A percentile compares a stretch with the other conserved stretches of the same genome.
phyloP scores from a whole-genome alignment of 257 asterid genomes.

The Scutellaria galericulata region DNA sequence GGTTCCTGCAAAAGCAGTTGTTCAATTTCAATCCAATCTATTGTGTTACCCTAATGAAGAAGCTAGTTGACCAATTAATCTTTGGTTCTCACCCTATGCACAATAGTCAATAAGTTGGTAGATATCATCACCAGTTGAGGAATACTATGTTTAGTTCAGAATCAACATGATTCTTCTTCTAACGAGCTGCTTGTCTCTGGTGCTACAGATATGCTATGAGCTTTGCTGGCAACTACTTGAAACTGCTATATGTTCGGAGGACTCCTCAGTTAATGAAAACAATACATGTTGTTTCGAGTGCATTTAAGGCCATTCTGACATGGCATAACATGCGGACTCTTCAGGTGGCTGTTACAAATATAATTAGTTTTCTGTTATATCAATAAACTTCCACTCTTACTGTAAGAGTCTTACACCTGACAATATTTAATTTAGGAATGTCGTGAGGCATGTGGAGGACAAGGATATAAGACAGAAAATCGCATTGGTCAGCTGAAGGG shows the following conservation, averaged over 20 bases:
- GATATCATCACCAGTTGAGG: background rate
- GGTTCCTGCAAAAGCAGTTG: background rate
- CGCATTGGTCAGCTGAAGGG: constrained; percentile 91
- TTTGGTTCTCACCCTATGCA: background rate
- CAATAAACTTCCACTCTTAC: constrained; percentile 34
- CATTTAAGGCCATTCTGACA: constrained; percentile 76
- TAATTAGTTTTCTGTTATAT: background rate
- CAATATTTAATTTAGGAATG: constrained; percentile 66
- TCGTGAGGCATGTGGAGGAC: constrained; percentile 99
- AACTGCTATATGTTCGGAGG: constrained; percentile 70
- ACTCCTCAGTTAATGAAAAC: constrained; percentile 80
- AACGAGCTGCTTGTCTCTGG: constrained; percentile 24
- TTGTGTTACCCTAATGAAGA: background rate
- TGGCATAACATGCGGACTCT: constrained; percentile 99
- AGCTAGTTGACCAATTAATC: background rate
- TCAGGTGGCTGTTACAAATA: constrained; percentile 59
- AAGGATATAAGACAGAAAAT: constrained; percentile 93
- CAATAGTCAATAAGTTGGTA: background rate
- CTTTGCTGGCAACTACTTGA: constrained; percentile 78
- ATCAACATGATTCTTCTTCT: background rate
- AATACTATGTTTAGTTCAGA: background rate
- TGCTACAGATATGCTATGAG: constrained; percentile 86
- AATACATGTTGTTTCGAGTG: constrained; percentile 92
- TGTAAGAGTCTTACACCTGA: constrained; percentile 25
- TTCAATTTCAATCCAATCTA: background rate